Evolutionary conservation across 495 filamentous ascomycete species (phyloP).

Genomic region (Parmelia sp.): DNA sequence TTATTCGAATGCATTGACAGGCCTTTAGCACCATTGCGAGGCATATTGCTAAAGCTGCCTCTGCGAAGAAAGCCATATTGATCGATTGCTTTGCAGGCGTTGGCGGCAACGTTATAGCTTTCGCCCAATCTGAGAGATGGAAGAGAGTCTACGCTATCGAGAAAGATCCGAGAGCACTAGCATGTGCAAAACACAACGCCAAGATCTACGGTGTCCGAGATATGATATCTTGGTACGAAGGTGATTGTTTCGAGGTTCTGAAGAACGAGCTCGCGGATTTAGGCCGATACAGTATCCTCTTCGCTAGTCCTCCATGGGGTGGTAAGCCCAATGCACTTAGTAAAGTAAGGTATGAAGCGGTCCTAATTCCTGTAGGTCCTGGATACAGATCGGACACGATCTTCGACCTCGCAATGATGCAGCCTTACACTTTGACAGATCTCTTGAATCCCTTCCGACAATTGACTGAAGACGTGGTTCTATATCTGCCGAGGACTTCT

Average conservation of each 20-base stretch:
- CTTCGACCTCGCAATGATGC: constrained; percentile 81
- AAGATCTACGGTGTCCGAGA: constrained; percentile 74
- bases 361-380: constrained; percentile 48
- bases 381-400: constrained; percentile 69
- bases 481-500: constrained; percentile 86
- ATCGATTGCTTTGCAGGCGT: constrained; percentile 88
- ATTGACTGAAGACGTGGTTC: constrained; percentile 50
- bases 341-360: neutral
- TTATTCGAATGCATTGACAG: constrained; percentile 14
- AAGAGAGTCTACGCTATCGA: constrained; percentile 81
- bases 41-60: constrained; percentile 52
- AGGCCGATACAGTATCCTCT: constrained; percentile 56
- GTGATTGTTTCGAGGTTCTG: constrained; percentile 69
- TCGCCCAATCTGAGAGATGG: constrained; percentile 72
- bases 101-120: constrained; percentile 92
- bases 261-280: constrained; percentile 44
- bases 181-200: constrained; percentile 90
- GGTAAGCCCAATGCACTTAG: constrained; percentile 41
- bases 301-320: constrained; percentile 94
- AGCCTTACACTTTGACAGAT: constrained; percentile 66
- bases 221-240: constrained; percentile 75
- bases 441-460: constrained; percentile 55
- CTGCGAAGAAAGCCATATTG: constrained; percentile 51
- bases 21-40: constrained; percentile 63
- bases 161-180: constrained; percentile 64